Evolutionary conservation across 257 asterid species (phyloP).

Genomic region (Solanum appendiculatum): DNA sequence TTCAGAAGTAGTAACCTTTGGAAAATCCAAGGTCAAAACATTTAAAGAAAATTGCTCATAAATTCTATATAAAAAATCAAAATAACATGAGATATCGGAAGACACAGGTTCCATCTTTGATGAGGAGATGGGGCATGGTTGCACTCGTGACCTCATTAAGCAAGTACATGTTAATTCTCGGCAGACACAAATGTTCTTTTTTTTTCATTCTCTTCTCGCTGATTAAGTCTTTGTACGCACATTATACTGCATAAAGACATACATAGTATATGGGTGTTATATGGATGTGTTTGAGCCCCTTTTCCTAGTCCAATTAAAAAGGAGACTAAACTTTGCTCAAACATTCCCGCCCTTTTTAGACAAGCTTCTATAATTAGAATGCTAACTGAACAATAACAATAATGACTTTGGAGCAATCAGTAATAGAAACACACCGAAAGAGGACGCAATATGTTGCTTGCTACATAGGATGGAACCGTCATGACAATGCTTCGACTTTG

Average conservation of each 20-base stretch:
- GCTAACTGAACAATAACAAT: neutral
- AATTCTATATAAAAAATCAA: neutral
- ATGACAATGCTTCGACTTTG: conserved; percentile 65
- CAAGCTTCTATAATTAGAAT: neutral
- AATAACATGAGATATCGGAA: neutral
- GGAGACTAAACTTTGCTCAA: neutral
- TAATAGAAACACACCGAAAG: conserved; percentile 61
- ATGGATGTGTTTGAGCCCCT: neutral
- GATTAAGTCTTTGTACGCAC: neutral
- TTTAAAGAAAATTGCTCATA: neutral
- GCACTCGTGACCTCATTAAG: neutral
- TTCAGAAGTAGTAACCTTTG: neutral
- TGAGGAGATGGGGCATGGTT: neutral
- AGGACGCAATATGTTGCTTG: conserved; percentile 66
- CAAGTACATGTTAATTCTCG: neutral
- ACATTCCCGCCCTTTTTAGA: neutral
- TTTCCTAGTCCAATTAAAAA: neutral
- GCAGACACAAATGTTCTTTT: neutral
- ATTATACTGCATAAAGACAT: neutral
- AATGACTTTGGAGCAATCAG: neutral
- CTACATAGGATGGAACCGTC: conserved; percentile 84
- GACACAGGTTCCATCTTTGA: neutral
- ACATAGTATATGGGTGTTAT: neutral
- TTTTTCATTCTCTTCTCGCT: neutral
- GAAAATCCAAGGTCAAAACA: neutral